phyloP scores from a whole-genome alignment of 2,329 filamentous ascomycete species.

The Colletotrichum liriopes region DNA sequence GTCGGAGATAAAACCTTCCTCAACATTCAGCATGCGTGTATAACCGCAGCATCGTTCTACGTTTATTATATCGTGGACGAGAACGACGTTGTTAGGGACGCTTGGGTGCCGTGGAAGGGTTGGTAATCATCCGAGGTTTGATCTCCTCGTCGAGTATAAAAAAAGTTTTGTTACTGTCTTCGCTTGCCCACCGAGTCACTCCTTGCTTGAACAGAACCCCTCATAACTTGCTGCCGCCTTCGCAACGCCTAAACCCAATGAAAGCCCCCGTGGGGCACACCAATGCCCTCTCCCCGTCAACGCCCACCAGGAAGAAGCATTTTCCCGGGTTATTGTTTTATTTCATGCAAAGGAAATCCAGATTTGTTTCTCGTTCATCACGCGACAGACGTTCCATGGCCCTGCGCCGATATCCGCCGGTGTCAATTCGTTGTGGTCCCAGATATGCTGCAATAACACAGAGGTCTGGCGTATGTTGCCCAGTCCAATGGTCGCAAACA shows the following conservation, averaged over 20 bases:
- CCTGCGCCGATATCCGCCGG: conserved; percentile 44
- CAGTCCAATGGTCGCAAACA: conserved; percentile 57
- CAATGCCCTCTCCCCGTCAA: neutral
- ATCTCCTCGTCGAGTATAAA: neutral
- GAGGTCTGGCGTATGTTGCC: conserved; percentile 63
- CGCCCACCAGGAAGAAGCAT: neutral
- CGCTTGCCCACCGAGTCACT: neutral
- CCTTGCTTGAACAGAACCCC: neutral
- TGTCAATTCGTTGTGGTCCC: conserved; percentile 49
- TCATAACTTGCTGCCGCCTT: neutral
- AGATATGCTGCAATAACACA: conserved; percentile 59
- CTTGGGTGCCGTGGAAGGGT: conserved; percentile 58
- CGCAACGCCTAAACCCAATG: neutral
- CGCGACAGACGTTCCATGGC: conserved; percentile 61
- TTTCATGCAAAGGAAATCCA: conserved; percentile 65
- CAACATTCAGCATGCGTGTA: conserved; percentile 54
- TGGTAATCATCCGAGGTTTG: conserved; percentile 44
- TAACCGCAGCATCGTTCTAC: conserved; percentile 55
- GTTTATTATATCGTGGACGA: conserved; percentile 56
- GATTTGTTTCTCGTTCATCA: conserved; percentile 63
- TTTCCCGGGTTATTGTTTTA: neutral
- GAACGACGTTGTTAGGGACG: conserved; percentile 51
- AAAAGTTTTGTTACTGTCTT: neutral
- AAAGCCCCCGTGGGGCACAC: no score
- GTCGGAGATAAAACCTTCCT: conserved; percentile 54